Conservation (phyloP, 495 filamentous ascomycete species). For the Penicillium turbatum region DNA sequence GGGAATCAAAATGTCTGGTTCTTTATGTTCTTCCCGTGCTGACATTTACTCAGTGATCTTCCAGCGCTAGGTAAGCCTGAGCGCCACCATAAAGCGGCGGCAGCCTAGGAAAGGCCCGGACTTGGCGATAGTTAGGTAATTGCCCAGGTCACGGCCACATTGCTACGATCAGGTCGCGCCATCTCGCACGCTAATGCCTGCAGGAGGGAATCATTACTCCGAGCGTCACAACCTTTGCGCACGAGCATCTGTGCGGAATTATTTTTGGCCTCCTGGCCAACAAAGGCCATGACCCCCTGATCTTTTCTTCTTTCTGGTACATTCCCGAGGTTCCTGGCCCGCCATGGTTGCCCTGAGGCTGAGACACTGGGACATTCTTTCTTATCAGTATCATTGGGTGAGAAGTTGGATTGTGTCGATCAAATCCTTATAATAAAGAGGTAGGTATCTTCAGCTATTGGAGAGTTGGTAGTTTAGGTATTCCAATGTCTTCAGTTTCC, state of each 20-base stretch:
- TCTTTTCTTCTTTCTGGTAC: conserved; percentile 11
- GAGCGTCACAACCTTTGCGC: conserved; percentile 5
- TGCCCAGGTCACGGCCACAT: not conserved
- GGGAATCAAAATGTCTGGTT: too few relatives aligned
- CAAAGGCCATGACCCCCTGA: not conserved
- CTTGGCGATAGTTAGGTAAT: conserved; percentile 1
- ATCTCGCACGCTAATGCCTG: conserved; percentile 18
- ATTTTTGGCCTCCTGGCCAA: not conserved
- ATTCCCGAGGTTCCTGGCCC: conserved; percentile 14
- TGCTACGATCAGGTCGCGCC: conserved; percentile 23
- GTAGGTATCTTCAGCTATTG: not conserved
- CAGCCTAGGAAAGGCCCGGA: not conserved
- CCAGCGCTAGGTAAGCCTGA: too few relatives aligned
- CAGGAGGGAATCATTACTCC: conserved; percentile 26
- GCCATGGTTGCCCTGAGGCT: conserved; percentile 9
- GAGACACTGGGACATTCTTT: not conserved
- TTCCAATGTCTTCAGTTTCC: not conserved
- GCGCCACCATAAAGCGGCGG: not conserved
- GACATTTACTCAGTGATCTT: too few relatives aligned
- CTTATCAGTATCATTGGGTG: not conserved
- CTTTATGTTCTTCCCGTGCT: too few relatives aligned
- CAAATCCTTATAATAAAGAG: not conserved
- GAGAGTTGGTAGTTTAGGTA: not conserved
- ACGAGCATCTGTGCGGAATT: conserved; percentile 7
- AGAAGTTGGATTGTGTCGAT: not conserved